Evolutionary conservation across 306 rosid species (phyloP).

Genomic region (Neltuma alba): DNA sequence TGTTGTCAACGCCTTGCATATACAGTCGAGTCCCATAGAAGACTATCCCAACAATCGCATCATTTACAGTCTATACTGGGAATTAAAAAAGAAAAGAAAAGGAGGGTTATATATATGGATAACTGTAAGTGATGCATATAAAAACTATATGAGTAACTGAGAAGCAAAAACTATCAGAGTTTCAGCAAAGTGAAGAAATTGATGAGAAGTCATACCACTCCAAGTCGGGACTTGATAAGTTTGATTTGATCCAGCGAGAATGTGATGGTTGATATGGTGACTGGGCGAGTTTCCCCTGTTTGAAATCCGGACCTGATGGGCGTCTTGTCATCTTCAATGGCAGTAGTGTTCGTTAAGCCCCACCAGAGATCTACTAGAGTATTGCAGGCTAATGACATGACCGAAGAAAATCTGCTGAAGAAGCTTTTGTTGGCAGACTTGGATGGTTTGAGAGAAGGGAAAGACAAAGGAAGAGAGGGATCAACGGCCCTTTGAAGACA

Average conservation of each 20-base stretch:
- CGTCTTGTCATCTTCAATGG: constrained; percentile 52
- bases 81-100: too few relatives aligned
- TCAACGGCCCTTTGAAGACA: constrained; percentile 53
- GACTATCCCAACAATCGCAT: constrained; percentile 52
- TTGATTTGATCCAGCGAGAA: constrained; percentile 57
- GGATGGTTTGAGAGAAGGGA: constrained; percentile 45
- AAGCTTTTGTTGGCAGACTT: neutral
- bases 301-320: constrained; percentile 54
- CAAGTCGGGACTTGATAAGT: constrained; percentile 54
- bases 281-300: constrained; percentile 40
- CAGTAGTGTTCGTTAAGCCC: constrained; percentile 45
- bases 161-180: too few relatives aligned
- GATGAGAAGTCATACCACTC: too few relatives aligned
- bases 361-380: constrained; percentile 49
- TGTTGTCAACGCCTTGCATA: constrained; percentile 45
- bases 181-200: too few relatives aligned
- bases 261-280: constrained; percentile 37
- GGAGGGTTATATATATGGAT: neutral
- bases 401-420: neutral
- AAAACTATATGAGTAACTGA: too few relatives aligned
- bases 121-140: neutral
- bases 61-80: constrained; percentile 54
- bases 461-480: constrained; percentile 58
- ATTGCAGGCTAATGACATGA: constrained; percentile 36
- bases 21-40: constrained; percentile 54